Evolutionary conservation across 495 filamentous ascomycete genomes (phyloP).

Genomic region (Xylaria nigripes): DNA sequence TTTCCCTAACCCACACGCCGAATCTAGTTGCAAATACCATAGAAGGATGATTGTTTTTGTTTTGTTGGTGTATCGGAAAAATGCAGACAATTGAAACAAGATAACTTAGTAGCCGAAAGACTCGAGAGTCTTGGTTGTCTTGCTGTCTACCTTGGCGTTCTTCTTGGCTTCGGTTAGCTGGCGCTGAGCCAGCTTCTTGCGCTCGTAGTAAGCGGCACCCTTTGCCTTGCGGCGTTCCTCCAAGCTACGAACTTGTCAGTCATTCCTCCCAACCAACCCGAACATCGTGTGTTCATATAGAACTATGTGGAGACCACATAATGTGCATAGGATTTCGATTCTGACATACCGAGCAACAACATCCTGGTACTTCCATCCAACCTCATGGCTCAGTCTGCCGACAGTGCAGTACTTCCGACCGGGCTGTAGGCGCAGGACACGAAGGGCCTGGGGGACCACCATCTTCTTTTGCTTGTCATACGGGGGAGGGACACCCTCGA

Average conservation of each 20-base stretch:
- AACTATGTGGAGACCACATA: background rate
- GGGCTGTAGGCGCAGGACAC: constrained; percentile 89
- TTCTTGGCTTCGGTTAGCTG: constrained; percentile 86
- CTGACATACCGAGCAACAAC: constrained; percentile 84
- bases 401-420: constrained; percentile 99
- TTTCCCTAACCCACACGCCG: constrained; percentile 30
- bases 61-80: constrained; percentile 24
- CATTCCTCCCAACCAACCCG: constrained; percentile 10
- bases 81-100: constrained; percentile 18
- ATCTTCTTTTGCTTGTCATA: constrained; percentile 99
- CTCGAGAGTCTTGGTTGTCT: constrained; percentile 48
- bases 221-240: constrained; percentile 99
- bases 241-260: constrained; percentile 56
- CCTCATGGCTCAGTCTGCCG: constrained; percentile 92
- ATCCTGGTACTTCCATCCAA: constrained; percentile 99
- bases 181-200: constrained; percentile 92
- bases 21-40: constrained; percentile 29
- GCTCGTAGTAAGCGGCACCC: constrained; percentile 97
- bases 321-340: background rate
- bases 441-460: constrained; percentile 95
- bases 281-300: constrained; percentile 7
- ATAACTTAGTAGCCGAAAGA: constrained; percentile 46
- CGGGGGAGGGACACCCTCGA: constrained; percentile 97
- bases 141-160: constrained; percentile 74
- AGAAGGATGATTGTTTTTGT: constrained; percentile 19